These are phyloP conservation scores for Pyricularia grisea DNA, from an alignment of 2,329 filamentous ascomycete genomes.

Conservation along the genomic window DNA sequence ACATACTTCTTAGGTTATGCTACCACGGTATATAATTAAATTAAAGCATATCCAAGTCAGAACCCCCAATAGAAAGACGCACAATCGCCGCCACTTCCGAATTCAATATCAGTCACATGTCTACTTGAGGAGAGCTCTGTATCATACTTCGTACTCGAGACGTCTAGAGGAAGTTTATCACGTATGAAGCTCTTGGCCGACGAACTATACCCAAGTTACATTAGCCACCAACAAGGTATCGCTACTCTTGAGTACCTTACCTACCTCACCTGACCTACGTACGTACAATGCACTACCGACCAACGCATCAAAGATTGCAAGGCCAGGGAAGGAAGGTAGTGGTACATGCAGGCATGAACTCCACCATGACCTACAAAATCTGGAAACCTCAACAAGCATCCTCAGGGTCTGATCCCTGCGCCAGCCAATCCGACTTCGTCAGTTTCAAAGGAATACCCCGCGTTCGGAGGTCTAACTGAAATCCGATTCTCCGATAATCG, in stretches of 20 bases:
- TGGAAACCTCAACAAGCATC: background rate
- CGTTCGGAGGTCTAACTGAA: conserved; percentile 17
- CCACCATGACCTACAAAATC: background rate
- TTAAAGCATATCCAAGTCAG: background rate
- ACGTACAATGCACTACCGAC: no score
- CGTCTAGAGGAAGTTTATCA: background rate
- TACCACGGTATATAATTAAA: background rate
- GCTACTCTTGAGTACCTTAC: no score
- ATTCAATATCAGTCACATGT: background rate
- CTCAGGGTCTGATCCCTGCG: background rate
- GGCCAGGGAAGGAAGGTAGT: no score
- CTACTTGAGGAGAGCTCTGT: background rate
- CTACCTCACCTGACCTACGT: no score
- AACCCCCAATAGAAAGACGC: background rate
- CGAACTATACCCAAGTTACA: background rate
- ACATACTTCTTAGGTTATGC: background rate
- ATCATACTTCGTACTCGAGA: background rate
- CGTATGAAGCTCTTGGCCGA: background rate
- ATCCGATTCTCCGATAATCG: conserved; percentile 21
- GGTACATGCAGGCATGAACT: background rate
- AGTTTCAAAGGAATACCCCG: conserved; percentile 25
- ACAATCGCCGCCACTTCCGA: background rate
- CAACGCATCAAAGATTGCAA: no score
- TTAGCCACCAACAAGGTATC: background rate
- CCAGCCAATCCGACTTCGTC: conserved; percentile 16